A percentile compares a stretch with the other conserved stretches of the same genome.
phyloP scores from a whole-genome alignment of 768 basidiomycete genomes.

The Suillus alpinus region DNA sequence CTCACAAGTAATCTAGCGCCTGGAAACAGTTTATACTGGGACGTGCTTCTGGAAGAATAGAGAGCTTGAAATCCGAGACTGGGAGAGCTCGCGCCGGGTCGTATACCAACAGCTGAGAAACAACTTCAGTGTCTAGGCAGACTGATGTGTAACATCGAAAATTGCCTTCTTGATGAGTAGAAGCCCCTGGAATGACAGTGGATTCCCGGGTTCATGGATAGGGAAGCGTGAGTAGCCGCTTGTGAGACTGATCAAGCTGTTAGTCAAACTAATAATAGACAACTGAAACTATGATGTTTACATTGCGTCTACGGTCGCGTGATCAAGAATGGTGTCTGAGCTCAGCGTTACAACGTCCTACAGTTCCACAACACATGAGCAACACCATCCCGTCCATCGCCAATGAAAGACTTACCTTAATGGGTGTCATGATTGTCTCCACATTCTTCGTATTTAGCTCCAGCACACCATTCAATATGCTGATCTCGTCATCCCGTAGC shows the following conservation, averaged over 20 bases:
- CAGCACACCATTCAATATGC: conserved; percentile 75
- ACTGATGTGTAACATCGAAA: conserved; percentile 9
- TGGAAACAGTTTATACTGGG: conserved; percentile 93
- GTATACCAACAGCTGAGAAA: conserved; percentile 72
- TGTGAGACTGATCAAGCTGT: conserved; percentile 42
- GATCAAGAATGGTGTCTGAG: conserved; percentile 75
- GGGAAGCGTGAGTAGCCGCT: conserved; percentile 94
- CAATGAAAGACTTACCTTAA: conserved; percentile 42
- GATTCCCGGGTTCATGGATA: conserved; percentile 70
- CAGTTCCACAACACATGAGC: not conserved
- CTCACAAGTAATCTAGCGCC: conserved; percentile 88
- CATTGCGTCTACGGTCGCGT: conserved; percentile 75
- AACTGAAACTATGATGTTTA: conserved; percentile 29
- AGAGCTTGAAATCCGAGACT: conserved; percentile 72
- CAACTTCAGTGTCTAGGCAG: conserved; percentile 6
- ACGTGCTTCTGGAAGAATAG: conserved; percentile 85
- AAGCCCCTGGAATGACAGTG: conserved; percentile 73
- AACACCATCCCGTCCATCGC: conserved; percentile 19
- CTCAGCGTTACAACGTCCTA: conserved; percentile 84
- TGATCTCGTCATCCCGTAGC: conserved; percentile 77
- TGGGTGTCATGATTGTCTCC: conserved; percentile 78
- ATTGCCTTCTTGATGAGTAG: conserved; percentile 80
- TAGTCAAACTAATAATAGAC: conserved; percentile 5
- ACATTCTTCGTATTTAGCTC: conserved; percentile 77
- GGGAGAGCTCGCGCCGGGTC: conserved; percentile 79